phyloP scores from a whole-genome alignment of 139 green algal species.

The Diplosphaera chodatii region DNA sequence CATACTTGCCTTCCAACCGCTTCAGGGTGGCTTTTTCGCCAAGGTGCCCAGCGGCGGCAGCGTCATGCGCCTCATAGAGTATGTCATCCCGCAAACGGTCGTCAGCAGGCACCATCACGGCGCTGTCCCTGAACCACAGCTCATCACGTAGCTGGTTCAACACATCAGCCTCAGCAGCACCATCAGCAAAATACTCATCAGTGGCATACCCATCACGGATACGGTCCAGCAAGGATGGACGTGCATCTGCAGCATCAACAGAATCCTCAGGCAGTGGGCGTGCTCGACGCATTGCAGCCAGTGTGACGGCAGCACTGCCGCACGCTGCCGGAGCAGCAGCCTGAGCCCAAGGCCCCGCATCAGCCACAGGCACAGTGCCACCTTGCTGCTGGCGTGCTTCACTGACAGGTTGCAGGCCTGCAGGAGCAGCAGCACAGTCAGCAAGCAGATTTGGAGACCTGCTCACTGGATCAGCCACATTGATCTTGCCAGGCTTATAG shows the following conservation, averaged over 20 bases:
- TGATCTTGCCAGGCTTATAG: conserved; percentile 7
- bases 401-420: neutral
- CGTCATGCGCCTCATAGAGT: conserved; percentile 1
- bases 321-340: too few relatives aligned
- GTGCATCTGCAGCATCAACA: too few relatives aligned
- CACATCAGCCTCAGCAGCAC: too few relatives aligned
- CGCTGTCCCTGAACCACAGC: neutral
- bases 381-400: neutral
- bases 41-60: neutral
- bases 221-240: neutral
- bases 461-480: conserved; percentile 9
- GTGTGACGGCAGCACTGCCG: too few relatives aligned
- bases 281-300: too few relatives aligned
- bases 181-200: neutral
- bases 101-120: conserved; percentile 1
- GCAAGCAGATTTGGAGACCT: neutral
- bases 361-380: neutral
- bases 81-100: neutral
- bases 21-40: neutral
- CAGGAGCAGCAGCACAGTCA: neutral
- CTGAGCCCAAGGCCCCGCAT: too few relatives aligned
- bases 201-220: conserved; percentile 1
- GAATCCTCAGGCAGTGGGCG: too few relatives aligned
- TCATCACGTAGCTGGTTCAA: too few relatives aligned
- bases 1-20: neutral